These are phyloP conservation scores for Oenanthe javanica DNA, from an alignment of 140 eudicot genomes.

Conservation along the genomic window DNA sequence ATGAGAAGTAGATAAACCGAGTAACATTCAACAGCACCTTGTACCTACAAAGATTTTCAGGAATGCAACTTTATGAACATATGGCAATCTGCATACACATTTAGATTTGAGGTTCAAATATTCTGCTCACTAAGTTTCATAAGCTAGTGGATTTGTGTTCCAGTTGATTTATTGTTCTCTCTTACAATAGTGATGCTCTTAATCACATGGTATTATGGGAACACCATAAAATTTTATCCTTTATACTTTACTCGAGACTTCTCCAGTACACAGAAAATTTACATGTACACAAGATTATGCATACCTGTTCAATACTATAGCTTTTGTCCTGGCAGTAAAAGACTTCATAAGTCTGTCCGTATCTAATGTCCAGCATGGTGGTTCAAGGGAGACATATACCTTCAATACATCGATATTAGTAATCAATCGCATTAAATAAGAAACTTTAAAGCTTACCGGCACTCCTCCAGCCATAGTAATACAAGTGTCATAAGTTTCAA, in stretches of 20 bases:
- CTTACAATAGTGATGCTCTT: neutral
- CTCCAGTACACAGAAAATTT: neutral
- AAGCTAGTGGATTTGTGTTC: neutral
- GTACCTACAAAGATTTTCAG: neutral
- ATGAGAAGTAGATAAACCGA: too few species aligned
- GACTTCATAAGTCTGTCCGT: constrained; percentile 47
- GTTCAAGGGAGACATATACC: constrained; percentile 89
- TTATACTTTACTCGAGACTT: neutral
- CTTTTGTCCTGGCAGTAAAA: constrained; percentile 68
- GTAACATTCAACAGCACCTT: neutral
- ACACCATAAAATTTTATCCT: neutral
- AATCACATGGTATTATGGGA: neutral
- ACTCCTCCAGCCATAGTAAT: constrained; percentile 86
- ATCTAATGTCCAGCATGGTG: constrained; percentile 72
- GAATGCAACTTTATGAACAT: neutral
- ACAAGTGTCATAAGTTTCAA: constrained; percentile 78
- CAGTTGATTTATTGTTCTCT: neutral
- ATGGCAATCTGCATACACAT: neutral
- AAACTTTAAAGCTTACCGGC: constrained; percentile 84
- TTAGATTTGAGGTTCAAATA: neutral
- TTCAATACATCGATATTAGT: constrained; percentile 13
- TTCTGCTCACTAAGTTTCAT: neutral
- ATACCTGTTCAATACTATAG: constrained; percentile 82
- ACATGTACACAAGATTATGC: neutral
- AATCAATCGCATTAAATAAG: constrained; percentile 7